phyloP scores from a whole-genome alignment of 2,329 filamentous ascomycete species.

The Cladosporium sp. region DNA sequence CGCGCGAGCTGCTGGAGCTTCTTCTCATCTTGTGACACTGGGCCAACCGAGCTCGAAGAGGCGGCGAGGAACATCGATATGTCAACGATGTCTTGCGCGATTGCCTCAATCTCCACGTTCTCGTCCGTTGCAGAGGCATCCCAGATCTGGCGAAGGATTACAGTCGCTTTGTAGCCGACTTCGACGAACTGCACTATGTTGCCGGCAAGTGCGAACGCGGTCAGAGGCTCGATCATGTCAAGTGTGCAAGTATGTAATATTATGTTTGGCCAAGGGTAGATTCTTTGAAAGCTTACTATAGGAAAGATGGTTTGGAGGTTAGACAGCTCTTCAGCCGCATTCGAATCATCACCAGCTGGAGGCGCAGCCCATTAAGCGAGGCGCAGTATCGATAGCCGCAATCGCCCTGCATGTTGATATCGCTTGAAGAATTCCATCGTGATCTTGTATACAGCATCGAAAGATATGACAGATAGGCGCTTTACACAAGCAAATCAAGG shows the following conservation, averaged over 20 bases:
- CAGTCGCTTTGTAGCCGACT: background rate
- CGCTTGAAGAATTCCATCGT: no score
- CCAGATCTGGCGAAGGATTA: background rate
- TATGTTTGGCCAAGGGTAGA: background rate
- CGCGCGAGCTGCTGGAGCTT: background rate
- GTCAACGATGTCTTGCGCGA: background rate
- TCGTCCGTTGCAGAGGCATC: background rate
- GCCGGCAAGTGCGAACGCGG: background rate
- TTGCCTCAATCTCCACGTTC: background rate
- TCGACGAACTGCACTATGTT: conserved; percentile 3
- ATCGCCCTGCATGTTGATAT: background rate
- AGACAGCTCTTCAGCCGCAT: background rate
- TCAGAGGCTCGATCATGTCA: conserved; percentile 3
- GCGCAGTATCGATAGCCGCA: background rate
- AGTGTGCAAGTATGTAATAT: no score
- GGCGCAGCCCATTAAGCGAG: background rate
- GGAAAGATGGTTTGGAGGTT: background rate
- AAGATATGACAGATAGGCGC: no score
- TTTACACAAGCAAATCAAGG: no score
- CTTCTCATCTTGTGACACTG: background rate
- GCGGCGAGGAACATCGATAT: background rate
- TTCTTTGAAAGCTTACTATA: no score
- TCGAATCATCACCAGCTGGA: background rate
- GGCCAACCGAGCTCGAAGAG: no score
- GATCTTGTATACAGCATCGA: no score